Evolutionary conservation across 2,329 filamentous ascomycete genomes (phyloP).

Genomic region (Fusarium ramigenum): DNA sequence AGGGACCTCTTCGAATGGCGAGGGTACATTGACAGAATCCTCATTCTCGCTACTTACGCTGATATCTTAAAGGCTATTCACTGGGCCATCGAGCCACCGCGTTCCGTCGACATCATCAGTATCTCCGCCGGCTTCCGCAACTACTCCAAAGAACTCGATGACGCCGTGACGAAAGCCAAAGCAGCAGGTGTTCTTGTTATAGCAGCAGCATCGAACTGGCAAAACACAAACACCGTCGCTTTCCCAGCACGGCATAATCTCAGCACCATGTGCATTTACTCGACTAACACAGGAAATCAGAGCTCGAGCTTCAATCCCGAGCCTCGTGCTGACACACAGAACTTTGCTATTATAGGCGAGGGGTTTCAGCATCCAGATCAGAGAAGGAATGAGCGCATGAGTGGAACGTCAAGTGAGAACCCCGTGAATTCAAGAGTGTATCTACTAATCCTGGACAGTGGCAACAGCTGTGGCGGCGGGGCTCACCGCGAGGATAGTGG

Average conservation of each 20-base stretch:
- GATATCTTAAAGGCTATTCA: too few species aligned
- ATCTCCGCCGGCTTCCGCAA: background rate
- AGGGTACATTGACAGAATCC: too few species aligned
- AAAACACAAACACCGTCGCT: rapidly evolving
- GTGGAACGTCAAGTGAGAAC: background rate
- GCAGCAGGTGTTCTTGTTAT: rapidly evolving
- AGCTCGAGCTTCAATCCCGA: background rate
- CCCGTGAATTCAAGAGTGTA: rapidly evolving
- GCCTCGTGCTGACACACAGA: rapidly evolving
- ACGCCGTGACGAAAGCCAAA: rapidly evolving
- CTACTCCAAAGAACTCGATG: background rate
- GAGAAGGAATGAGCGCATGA: background rate
- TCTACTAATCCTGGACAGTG: rapidly evolving
- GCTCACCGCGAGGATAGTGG: rapidly evolving
- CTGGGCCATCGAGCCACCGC: background rate
- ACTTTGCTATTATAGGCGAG: background rate
- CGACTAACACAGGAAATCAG: background rate
- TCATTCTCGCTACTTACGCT: too few species aligned
- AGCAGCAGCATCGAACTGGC: rapidly evolving
- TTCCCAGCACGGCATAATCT: background rate
- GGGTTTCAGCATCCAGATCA: background rate
- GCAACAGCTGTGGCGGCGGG: rapidly evolving
- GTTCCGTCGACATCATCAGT: background rate
- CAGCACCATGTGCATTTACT: background rate
- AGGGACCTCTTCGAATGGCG: rapidly evolving